These are phyloP conservation scores for Erythrophleum fordii DNA, from an alignment of 306 rosid species.

Conservation along the genomic window DNA sequence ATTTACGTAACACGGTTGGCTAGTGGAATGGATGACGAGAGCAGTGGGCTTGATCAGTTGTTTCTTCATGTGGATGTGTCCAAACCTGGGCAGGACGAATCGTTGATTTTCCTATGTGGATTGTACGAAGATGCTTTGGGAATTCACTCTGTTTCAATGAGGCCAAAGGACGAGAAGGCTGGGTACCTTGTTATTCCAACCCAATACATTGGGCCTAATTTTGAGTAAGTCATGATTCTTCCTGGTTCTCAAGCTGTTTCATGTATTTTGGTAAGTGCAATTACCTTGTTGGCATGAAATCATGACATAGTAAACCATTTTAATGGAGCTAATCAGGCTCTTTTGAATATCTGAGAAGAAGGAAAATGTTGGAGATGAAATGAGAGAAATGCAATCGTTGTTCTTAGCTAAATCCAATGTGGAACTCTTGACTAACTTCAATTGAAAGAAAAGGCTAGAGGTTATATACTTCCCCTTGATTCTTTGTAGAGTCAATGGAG, in stretches of 20 bases:
- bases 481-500: neutral
- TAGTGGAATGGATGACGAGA: slow-evolving; percentile 49
- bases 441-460: neutral
- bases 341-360: neutral
- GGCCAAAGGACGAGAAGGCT: slow-evolving; percentile 51
- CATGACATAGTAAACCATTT: neutral
- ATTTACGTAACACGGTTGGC: slow-evolving; percentile 72
- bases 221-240: slow-evolving; percentile 56
- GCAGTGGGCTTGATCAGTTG: slow-evolving; percentile 64
- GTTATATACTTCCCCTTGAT: neutral
- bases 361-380: neutral
- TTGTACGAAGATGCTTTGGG: slow-evolving; percentile 88
- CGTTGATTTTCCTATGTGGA: slow-evolving; percentile 75
- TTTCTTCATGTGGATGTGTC: slow-evolving; percentile 79
- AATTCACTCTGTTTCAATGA: slow-evolving; percentile 87
- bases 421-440: neutral
- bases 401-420: neutral
- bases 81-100: slow-evolving; percentile 65
- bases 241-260: neutral
- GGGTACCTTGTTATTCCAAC: slow-evolving; percentile 51
- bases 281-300: neutral
- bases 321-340: slow-evolving; percentile 18
- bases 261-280: neutral
- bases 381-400: neutral
- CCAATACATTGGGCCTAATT: slow-evolving; percentile 68